Conservation (phyloP, 2,329 filamentous ascomycete species). For the Claviceps maximensis region DNA sequence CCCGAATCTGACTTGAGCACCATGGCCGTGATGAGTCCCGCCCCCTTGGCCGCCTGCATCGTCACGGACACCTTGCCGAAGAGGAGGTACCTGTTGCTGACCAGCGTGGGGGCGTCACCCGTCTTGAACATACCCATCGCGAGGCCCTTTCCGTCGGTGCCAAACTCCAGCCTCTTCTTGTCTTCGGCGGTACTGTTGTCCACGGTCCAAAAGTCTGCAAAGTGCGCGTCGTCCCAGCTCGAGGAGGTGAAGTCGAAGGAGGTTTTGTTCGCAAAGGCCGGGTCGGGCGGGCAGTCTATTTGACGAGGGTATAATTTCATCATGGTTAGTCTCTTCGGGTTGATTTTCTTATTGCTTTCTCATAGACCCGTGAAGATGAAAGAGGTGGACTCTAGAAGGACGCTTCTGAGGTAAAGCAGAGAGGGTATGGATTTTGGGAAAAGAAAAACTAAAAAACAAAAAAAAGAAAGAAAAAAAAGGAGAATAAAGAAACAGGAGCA, state of each 20-base stretch:
- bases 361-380: too few species aligned
- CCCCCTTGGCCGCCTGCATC: slow-evolving; percentile 57
- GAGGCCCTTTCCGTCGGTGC: slow-evolving; percentile 16
- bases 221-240: slow-evolving; percentile 25
- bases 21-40: slow-evolving; percentile 63
- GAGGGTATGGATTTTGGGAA: too few species aligned
- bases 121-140: slow-evolving; percentile 42
- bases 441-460: too few species aligned
- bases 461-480: neutral
- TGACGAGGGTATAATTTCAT: neutral
- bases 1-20: slow-evolving; percentile 66
- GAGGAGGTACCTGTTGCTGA: slow-evolving; percentile 67
- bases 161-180: slow-evolving; percentile 14
- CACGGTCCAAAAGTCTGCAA: slow-evolving; percentile 16
- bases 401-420: too few species aligned
- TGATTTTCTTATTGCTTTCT: too few species aligned
- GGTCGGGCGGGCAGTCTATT: slow-evolving; percentile 44
- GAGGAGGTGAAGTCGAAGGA: slow-evolving; percentile 51
- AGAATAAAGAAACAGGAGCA: neutral
- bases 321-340: neutral
- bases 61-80: slow-evolving; percentile 62
- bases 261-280: slow-evolving; percentile 46
- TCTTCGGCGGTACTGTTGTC: slow-evolving; percentile 21
- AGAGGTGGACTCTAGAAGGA: too few species aligned
- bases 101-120: slow-evolving; percentile 47